Evolutionary conservation across 805 yeast genomes (phyloP), one percentile per base, ranked within the genome.

Genomic region (Kazachstania kunashirensis): DNA sequence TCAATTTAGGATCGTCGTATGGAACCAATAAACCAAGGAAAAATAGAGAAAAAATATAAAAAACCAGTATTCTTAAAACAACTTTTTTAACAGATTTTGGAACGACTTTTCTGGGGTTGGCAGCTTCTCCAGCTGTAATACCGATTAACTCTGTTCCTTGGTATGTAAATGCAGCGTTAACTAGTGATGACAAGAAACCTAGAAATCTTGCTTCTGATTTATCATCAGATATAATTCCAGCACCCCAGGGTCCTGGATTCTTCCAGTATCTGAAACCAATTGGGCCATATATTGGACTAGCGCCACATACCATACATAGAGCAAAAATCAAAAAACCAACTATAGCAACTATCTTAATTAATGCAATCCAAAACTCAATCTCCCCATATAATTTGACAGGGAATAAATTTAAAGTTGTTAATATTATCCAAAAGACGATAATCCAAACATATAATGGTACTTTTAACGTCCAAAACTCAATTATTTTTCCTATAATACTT

Each of bases 261-360:
- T 80, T 72, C 85, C 84, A 79, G 58, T 78, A 78, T 56, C 81
- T 66, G 66, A 79, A 79, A 13, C 84, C 84, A 35, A 78, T 68
- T 11, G 82, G 77, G 16, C 83, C 83, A 16, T 29, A 10, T 1
- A 69, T 64, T 9, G 30, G 37, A 47, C 81, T 80, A 12, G 77
- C 84, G 57, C 84, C 84, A 55, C 79, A 73, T 21, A 77, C 81
- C 74, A 77, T 76, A 53, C 72, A 66, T 41, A 78, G 59, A 9
- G 75, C 73, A 49, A 75, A 77, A 24, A 79, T 53, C 38, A 78
- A 55, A 67, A 78, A 77, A 12, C 84, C 84, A 16, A 74, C 53
- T 31, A 79, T 73, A 31, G 84, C 79, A 33, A 76, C 43, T 24
- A 79, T 76, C 52, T 79, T 79, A 35, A 76, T 52, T 44, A 68